Conservation (phyloP, 192 early-diverging fungal species). For the Pilaira anomala region DNA sequence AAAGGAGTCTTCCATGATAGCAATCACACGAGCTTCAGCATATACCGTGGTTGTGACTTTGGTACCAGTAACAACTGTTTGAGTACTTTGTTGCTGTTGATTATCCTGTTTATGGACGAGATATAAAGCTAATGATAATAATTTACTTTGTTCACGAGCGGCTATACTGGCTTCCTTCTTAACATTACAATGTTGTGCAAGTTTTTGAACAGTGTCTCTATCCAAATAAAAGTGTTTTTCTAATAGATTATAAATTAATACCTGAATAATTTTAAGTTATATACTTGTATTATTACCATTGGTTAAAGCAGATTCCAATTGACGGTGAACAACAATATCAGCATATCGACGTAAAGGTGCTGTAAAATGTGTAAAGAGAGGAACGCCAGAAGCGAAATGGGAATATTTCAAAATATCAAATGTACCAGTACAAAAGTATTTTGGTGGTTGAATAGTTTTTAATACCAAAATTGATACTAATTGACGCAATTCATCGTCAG, state of each 20-base stretch:
- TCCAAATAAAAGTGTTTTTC: slow-evolving; percentile 53
- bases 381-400: slow-evolving; percentile 89
- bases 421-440: slow-evolving; percentile 95
- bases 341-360: slow-evolving; percentile 95
- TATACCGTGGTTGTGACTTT: slow-evolving; percentile 28
- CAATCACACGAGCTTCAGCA: slow-evolving; percentile 62
- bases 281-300: background rate
- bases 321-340: slow-evolving; percentile 94
- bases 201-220: slow-evolving; percentile 53
- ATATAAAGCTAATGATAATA: slow-evolving; percentile 64
- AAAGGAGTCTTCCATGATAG: slow-evolving; percentile 60
- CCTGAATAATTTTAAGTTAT: background rate
- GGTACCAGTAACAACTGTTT: slow-evolving; percentile 27
- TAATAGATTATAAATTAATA: slow-evolving; percentile 14
- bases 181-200: slow-evolving; percentile 72
- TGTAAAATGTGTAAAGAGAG: slow-evolving; percentile 97
- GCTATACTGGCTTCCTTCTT: slow-evolving; percentile 67
- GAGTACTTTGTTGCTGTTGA: slow-evolving; percentile 21
- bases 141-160: slow-evolving; percentile 66
- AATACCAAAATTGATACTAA: slow-evolving; percentile 78
- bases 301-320: slow-evolving; percentile 63
- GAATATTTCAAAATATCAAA: slow-evolving; percentile 68
- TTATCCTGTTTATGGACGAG: slow-evolving; percentile 55
- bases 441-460: slow-evolving; percentile 95
- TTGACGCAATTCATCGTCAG: slow-evolving; percentile 49